Conservation (phyloP, 768 basidiomycete genomes). For the Trametes cinnabarina region DNA sequence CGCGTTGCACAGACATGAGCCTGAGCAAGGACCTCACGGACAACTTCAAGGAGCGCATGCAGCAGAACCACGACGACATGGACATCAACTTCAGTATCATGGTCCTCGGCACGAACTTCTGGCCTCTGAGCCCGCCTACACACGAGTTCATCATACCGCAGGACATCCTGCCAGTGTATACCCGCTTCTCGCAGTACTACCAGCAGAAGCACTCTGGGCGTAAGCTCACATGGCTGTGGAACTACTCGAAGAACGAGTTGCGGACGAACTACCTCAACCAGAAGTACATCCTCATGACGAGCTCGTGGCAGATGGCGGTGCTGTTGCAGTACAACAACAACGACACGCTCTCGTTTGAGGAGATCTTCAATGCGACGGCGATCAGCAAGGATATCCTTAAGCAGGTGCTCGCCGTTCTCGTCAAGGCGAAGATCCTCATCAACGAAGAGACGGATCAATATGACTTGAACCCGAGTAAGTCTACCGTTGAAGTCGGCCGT, state of each 20-base stretch:
- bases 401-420: slow-evolving; percentile 55
- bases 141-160: slow-evolving; percentile 88
- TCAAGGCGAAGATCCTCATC: slow-evolving; percentile 86
- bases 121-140: slow-evolving; percentile 83
- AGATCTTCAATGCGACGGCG: slow-evolving; percentile 74
- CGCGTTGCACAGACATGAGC: slow-evolving; percentile 71
- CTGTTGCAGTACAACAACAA: slow-evolving; percentile 90
- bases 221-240: slow-evolving; percentile 98
- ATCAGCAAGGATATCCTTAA: slow-evolving; percentile 79
- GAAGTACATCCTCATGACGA: slow-evolving; percentile 95
- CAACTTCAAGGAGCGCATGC: slow-evolving; percentile 91
- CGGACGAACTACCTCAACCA: slow-evolving; percentile 90
- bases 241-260: slow-evolving; percentile 95
- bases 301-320: slow-evolving; percentile 94
- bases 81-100: slow-evolving; percentile 90
- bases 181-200: slow-evolving; percentile 91
- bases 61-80: slow-evolving; percentile 79
- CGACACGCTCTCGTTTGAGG: slow-evolving; percentile 80
- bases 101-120: slow-evolving; percentile 94
- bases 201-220: slow-evolving; percentile 91
- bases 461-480: slow-evolving; percentile 83
- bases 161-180: slow-evolving; percentile 84
- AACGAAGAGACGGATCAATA: slow-evolving; percentile 89
- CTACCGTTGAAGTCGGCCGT: background rate
- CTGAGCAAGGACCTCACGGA: slow-evolving; percentile 94